phyloP scores from a whole-genome alignment of 306 rosid species.

The Prunus mira region DNA sequence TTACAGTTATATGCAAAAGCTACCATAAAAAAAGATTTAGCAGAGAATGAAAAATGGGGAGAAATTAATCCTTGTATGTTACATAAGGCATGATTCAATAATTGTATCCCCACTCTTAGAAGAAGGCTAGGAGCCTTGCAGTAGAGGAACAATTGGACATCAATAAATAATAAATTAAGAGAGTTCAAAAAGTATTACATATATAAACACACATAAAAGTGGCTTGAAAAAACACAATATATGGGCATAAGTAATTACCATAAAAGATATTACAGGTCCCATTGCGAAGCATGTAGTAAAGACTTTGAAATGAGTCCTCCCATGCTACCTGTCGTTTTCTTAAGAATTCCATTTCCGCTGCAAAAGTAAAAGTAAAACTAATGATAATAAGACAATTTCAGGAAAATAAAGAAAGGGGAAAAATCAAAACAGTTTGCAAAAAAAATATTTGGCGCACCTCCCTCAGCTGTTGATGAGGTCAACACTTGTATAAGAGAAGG shows the following conservation, averaged over 20 bases:
- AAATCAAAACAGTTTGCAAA: neutral
- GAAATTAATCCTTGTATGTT: neutral
- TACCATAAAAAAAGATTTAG: neutral
- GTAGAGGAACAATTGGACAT: neutral
- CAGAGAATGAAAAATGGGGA: neutral
- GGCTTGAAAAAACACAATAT: neutral
- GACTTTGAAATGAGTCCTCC: slow-evolving; percentile 90
- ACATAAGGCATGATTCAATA: neutral
- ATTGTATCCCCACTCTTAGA: neutral
- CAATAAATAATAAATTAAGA: neutral
- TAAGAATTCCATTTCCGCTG: slow-evolving; percentile 73
- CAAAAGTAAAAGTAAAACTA: slow-evolving; percentile 15
- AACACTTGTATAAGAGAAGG: slow-evolving; percentile 65
- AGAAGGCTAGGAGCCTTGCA: neutral
- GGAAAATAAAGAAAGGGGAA: neutral
- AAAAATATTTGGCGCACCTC: slow-evolving; percentile 41
- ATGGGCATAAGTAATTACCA: slow-evolving; percentile 45
- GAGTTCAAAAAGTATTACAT: slow-evolving; percentile 5
- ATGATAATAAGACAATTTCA: slow-evolving; percentile 14
- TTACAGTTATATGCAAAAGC: slow-evolving; percentile 2
- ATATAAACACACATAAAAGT: neutral
- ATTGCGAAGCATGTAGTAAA: slow-evolving; percentile 81
- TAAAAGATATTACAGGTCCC: slow-evolving; percentile 78
- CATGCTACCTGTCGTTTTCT: slow-evolving; percentile 66
- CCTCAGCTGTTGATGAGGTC: slow-evolving; percentile 60